Percentiles rank a stretch among this genome's conserved stretches.
phyloP scores from a whole-genome alignment of 2,329 filamentous ascomycete genomes.

The Colletotrichum sp. region DNA sequence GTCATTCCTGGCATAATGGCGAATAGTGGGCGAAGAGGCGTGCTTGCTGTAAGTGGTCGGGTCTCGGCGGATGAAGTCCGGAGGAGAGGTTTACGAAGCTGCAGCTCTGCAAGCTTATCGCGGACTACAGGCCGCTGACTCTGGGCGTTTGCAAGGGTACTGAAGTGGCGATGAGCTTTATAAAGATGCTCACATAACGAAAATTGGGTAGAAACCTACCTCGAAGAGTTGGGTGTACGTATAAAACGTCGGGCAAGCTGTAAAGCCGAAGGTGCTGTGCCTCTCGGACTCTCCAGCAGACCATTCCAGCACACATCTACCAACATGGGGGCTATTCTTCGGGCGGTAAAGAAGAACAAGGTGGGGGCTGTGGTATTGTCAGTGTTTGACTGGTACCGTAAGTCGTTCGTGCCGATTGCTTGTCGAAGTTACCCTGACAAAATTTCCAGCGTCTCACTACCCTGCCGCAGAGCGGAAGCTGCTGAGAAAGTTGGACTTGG shows the following conservation, averaged over 20 bases:
- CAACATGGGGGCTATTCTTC: conserved; percentile 11
- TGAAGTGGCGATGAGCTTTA: neutral
- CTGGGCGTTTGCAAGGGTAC: neutral
- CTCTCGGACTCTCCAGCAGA: no score
- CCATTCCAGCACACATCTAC: no score
- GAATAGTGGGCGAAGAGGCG: conserved; percentile 1
- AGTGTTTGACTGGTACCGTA: conserved; percentile 34
- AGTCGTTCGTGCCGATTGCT: neutral
- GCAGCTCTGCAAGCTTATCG: neutral
- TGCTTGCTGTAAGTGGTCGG: neutral
- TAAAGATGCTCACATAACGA: neutral
- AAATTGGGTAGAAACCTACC: neutral
- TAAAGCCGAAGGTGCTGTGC: neutral
- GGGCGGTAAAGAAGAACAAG: conserved; percentile 24
- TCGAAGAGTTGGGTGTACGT: neutral
- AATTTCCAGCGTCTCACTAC: conserved; percentile 26
- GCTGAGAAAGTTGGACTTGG: conserved; percentile 29
- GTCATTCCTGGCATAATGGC: conserved; percentile 18
- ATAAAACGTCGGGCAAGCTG: neutral
- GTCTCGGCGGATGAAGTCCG: neutral
- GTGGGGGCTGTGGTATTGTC: conserved; percentile 28
- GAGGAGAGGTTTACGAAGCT: neutral
- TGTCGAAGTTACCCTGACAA: neutral
- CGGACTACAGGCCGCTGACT: neutral
- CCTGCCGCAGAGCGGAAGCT: conserved; percentile 27